Base-by-base conservation (phyloP, 2,329 filamentous ascomycete genomes). In the Bimuria novae-zelandiae region DNA sequence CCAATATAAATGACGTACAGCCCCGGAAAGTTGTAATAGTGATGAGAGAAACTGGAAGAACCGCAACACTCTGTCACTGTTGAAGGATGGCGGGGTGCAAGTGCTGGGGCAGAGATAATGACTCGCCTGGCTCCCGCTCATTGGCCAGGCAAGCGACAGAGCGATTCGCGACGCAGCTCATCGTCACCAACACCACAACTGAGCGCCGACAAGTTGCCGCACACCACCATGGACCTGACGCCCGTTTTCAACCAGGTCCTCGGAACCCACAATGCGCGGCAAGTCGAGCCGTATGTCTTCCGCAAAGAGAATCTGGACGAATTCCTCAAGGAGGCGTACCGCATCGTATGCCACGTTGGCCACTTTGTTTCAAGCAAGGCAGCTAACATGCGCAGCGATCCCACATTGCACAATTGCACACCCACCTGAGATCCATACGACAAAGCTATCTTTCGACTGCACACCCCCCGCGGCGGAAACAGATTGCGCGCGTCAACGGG, bases 261-360 rank as follows among this genome's bases (percentile, higher is more conserved):
- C 21, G 81, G 82, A 65, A 76, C 80, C 62, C 83, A 84, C 56
- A 76, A 83, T 73, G 81, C 82, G 39, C 76, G 77, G 23, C 75
- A 79, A 7, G 79, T 82, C 11, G 60, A 81, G 75, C 62, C 71
- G 50, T 70, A 76, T 55, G 68, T 67, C 10, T 77, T 74, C 56
- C 70, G 70, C 54, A 64, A 74, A 46, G 69, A 70, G 41, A 65
- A 68, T 48, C 82, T 94, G 45, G 90, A 97, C 71, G 89, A 89
- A 65, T 99, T 97, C 71, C 79, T 97, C 29, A 92, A 93, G 70
- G 93, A 97, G 76, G 94, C 94, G 48, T 94, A 96, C 76, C 85
- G 89, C 71, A 97, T 97, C 74, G 92, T 95, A 78, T 67, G 82
- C 74, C 45, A 68, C 67, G 57, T 63, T 60, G 56, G 60, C 51